Base-by-base conservation (phyloP, 2,329 filamentous ascomycete species). In the Arthrobotrys conoides region DNA sequence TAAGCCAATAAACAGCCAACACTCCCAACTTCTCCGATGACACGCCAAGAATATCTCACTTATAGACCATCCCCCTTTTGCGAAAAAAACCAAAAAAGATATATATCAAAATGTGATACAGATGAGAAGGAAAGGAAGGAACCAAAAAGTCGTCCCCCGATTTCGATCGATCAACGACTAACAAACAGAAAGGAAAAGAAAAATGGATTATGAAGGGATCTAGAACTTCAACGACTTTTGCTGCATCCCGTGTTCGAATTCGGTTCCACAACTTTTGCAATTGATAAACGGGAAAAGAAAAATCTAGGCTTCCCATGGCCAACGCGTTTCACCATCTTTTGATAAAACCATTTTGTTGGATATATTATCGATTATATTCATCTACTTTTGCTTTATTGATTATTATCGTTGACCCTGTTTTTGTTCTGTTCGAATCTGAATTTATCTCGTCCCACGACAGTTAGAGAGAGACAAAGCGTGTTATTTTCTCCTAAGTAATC, bases 281-380 rank as follows among this genome's bases (percentile, higher is more conserved):
- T n/a, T 30, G 72, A 67, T 73, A 51, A n/a, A 63, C 57, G 18
- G 41, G 55, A 73, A 67, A 51, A 66, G 46, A 78, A 72, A 68
- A 78, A 64, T 78, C 75, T 78, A 78, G 75, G 75, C 75, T 78
- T 68, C 68, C 75, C 73, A 78, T 49, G 67, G 51, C 46, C 67
- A 71, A 77, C 67, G 63, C 73, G 73, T 77, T 71, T 77, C 73
- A 77, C 73, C 61, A 70, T 71, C 38, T 27, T 57, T 63, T 63
- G 33, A 65, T 57, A 76, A 69, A 76, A 63, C 44, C 38, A n/a
- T n/a, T 33, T 55, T 64, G 71, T 76, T 76, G 65, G 65, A 70
- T 70, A 69, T 69, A 68, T 68, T 75, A 75, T 59, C 64, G 48
- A 67, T 20, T 41, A 44, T 61, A 68, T 10, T 75, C 24, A 44